Conservation (phyloP, 495 filamentous ascomycete species). For the Penicillium samsonianum region DNA sequence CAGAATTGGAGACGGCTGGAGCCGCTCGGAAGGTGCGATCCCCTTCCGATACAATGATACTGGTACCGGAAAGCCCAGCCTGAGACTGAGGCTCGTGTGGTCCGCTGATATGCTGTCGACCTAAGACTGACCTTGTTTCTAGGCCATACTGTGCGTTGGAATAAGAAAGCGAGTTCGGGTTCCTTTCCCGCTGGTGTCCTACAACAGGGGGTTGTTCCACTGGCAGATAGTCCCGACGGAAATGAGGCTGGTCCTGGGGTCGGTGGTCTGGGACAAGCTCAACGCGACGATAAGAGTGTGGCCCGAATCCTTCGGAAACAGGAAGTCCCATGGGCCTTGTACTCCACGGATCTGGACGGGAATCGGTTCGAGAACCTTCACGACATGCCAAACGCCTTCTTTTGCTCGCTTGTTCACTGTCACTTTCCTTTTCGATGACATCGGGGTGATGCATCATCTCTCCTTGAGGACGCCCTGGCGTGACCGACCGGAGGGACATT, state of each 20-base stretch:
- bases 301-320: slow-evolving; percentile 15
- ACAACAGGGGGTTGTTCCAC: slow-evolving; percentile 19
- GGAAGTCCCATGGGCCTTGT: slow-evolving; percentile 20
- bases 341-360: slow-evolving; percentile 17
- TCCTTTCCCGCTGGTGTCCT: slow-evolving; percentile 21
- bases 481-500: slow-evolving; percentile 44
- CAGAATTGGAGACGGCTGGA: slow-evolving; percentile 13
- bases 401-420: slow-evolving; percentile 31
- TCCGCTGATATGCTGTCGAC: slow-evolving; percentile 21
- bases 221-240: slow-evolving; percentile 29
- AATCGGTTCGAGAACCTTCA: slow-evolving; percentile 15
- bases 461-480: slow-evolving; percentile 30
- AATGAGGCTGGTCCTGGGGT: slow-evolving; percentile 21
- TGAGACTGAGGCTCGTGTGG: slow-evolving; percentile 16
- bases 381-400: slow-evolving; percentile 37
- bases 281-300: slow-evolving; percentile 23
- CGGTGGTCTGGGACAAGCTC: slow-evolving; percentile 24
- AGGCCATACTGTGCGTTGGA: slow-evolving; percentile 12
- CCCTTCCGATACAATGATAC: slow-evolving; percentile 19
- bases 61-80: slow-evolving; percentile 16
- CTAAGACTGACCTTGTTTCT: slow-evolving; percentile 20
- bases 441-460: slow-evolving; percentile 14
- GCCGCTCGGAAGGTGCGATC: slow-evolving; percentile 21
- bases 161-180: slow-evolving; percentile 13
- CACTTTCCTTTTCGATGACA: slow-evolving; percentile 13